Conservation (phyloP, 2,329 filamentous ascomycete genomes). For the Zelopaecilomyces penicillatus region DNA sequence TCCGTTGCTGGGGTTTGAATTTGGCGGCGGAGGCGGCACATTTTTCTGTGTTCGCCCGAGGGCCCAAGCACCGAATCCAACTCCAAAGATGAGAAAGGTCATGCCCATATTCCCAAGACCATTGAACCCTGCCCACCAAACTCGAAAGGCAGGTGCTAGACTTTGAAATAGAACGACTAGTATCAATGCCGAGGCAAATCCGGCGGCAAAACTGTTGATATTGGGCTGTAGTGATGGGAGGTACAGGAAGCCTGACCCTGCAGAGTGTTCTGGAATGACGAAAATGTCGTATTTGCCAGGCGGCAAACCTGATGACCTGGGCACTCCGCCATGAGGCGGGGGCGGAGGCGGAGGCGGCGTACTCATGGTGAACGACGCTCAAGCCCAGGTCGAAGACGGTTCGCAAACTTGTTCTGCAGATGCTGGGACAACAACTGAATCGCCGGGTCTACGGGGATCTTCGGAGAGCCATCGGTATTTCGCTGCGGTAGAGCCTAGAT, state of each 20-base stretch:
- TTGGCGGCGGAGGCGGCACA: constrained; percentile 6
- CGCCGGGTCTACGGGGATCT: constrained; percentile 16
- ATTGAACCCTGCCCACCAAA: constrained; percentile 64
- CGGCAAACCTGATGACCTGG: constrained; percentile 64
- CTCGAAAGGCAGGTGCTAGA: constrained; percentile 63
- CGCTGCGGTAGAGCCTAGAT: too few relatives aligned
- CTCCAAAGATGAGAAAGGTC: constrained; percentile 59
- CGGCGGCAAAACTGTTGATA: constrained; percentile 83
- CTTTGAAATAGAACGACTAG: constrained; percentile 64
- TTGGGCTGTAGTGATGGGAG: constrained; percentile 83
- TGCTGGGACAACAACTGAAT: constrained; percentile 1
- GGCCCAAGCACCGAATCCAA: constrained; percentile 73
- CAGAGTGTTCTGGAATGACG: constrained; percentile 85
- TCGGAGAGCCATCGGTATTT: constrained; percentile 22
- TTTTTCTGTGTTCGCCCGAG: constrained; percentile 31
- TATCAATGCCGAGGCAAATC: constrained; percentile 68
- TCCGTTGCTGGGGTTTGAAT: constrained; percentile 6
- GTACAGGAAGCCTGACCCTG: constrained; percentile 85
- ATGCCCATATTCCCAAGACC: constrained; percentile 67
- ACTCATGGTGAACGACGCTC: neutral
- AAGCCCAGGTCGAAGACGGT: neutral
- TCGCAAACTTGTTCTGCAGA: neutral
- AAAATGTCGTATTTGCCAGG: constrained; percentile 95
- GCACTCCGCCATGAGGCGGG: constrained; percentile 75
- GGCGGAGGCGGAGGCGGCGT: constrained; percentile 60